Percentiles rank a stretch among this genome's conserved stretches.
Conservation (phyloP, 2,329 filamentous ascomycete genomes). For the Aspergillus neoniger region DNA sequence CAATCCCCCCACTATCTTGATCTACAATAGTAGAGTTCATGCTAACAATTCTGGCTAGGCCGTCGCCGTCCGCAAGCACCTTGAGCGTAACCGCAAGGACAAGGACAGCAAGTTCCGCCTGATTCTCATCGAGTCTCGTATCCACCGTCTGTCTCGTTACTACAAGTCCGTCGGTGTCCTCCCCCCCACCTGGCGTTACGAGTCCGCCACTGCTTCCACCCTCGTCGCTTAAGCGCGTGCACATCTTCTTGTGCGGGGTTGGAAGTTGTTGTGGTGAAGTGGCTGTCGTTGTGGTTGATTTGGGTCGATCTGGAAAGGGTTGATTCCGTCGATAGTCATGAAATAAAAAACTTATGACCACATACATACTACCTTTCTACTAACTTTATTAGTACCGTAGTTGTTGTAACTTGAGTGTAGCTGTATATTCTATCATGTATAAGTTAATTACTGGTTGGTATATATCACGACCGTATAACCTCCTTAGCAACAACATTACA, state of each 20-base stretch:
- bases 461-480: constrained; percentile 40
- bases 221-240: constrained; percentile 72
- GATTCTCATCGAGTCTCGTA: constrained; percentile 99
- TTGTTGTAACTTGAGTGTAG: too few relatives aligned
- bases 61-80: constrained; percentile 98
- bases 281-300: not conserved
- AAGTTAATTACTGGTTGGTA: not conserved
- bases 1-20: not conserved
- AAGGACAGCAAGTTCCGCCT: constrained; percentile 99
- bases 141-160: constrained; percentile 99
- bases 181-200: constrained; percentile 97
- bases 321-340: not conserved
- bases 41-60: constrained; percentile 57
- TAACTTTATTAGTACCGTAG: not conserved
- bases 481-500: constrained; percentile 66
- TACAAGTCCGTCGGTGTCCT: constrained; percentile 92
- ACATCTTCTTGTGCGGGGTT: not conserved
- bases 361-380: too few relatives aligned
- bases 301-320: constrained; percentile 1
- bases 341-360: not conserved
- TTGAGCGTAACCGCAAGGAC: constrained; percentile 99
- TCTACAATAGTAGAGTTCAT: not conserved
- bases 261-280: not conserved
- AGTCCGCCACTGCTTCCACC: constrained; percentile 93
- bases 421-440: too few relatives aligned